A percentile compares a stretch with the other conserved stretches of the same genome.
Conservation (phyloP, 2,329 filamentous ascomycete genomes). For the Fusarium mexicanum region DNA sequence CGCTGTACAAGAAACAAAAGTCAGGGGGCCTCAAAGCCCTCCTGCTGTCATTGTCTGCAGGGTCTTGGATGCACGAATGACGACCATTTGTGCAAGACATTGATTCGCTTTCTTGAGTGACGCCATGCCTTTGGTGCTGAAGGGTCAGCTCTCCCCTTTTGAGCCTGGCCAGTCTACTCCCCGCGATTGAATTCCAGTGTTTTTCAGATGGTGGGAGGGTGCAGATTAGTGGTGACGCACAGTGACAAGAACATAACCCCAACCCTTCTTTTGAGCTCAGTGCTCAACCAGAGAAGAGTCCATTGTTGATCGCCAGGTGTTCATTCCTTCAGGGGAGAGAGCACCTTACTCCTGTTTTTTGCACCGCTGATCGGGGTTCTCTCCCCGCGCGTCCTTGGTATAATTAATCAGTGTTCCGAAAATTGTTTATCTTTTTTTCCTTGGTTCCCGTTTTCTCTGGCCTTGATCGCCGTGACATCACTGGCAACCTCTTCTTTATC, state of each 20-base stretch:
- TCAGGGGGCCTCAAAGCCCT: conserved; percentile 21
- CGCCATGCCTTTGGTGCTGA: conserved; percentile 25
- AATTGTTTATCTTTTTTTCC: neutral
- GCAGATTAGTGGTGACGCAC: conserved; percentile 30
- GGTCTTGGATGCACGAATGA: conserved; percentile 27
- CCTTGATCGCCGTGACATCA: conserved; percentile 56
- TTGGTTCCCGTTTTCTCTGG: conserved; percentile 30
- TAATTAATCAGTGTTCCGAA: neutral
- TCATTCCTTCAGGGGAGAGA: conserved; percentile 9
- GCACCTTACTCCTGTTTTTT: conserved; percentile 5
- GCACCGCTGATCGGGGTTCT: conserved; percentile 3
- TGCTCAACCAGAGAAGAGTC: neutral
- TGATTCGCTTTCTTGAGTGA: conserved; percentile 24
- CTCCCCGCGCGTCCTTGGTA: neutral
- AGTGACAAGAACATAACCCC: conserved; percentile 13
- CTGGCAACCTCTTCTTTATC: conserved; percentile 27
- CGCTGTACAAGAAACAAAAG: conserved; percentile 14
- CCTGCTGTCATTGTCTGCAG: conserved; percentile 30
- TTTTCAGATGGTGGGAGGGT: conserved; percentile 31
- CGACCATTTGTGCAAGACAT: conserved; percentile 21
- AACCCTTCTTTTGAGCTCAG: neutral
- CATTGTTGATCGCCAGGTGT: conserved; percentile 21
- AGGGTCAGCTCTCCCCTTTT: conserved; percentile 26
- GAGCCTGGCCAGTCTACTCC: conserved; percentile 15
- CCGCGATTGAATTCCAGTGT: conserved; percentile 27